Evolutionary conservation across 495 filamentous ascomycete species (phyloP).

Genomic region (Neurospora intermedia): DNA sequence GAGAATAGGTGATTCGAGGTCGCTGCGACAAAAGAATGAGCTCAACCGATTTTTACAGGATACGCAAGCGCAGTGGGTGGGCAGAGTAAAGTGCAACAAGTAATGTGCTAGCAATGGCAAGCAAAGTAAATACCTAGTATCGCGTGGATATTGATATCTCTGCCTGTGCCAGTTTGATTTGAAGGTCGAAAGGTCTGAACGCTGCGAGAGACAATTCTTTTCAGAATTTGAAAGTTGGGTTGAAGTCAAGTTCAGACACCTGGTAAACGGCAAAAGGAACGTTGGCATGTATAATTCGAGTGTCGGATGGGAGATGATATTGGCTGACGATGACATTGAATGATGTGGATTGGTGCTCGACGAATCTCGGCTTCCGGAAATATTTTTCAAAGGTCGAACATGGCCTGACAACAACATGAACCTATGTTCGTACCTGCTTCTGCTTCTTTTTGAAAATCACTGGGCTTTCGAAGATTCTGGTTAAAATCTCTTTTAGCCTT

Average conservation of each 20-base stretch:
- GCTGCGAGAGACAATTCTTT: too few relatives aligned
- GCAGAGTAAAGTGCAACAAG: neutral
- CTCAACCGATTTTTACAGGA: neutral
- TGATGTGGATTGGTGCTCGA: neutral
- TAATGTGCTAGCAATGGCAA: neutral
- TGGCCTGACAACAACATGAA: neutral
- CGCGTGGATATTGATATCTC: too few relatives aligned
- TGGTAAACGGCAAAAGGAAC: too few relatives aligned
- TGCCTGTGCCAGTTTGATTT: too few relatives aligned
- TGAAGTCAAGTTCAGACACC: too few relatives aligned
- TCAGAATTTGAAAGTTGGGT: too few relatives aligned
- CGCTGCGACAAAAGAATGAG: neutral
- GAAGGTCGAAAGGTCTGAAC: too few relatives aligned
- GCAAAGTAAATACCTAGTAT: too few relatives aligned
- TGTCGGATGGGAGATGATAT: too few relatives aligned
- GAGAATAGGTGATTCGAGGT: neutral
- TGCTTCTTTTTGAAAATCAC: neutral
- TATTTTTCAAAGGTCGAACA: neutral
- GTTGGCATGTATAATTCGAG: too few relatives aligned
- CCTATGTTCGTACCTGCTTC: neutral
- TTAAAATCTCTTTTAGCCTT: neutral
- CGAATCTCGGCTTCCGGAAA: neutral
- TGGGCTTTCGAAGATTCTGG: neutral
- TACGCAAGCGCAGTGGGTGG: neutral
- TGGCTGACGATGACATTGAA: too few relatives aligned